Evolutionary conservation across 768 basidiomycete genomes (phyloP).

Genomic region (Agrocybe chaxingu): DNA sequence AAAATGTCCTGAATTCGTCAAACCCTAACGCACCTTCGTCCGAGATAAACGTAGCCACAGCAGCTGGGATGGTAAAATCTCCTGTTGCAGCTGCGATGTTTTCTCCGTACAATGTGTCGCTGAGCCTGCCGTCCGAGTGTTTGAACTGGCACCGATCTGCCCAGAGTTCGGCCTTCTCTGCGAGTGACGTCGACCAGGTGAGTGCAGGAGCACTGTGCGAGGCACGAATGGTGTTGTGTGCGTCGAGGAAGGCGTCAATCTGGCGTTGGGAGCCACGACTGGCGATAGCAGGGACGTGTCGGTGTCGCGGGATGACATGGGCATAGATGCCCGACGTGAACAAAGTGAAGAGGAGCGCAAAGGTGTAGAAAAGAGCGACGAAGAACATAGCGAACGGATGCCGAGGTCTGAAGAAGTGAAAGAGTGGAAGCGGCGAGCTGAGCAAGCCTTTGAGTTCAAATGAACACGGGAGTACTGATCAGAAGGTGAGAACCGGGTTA

Average conservation of each 20-base stretch:
- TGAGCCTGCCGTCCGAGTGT: conserved; percentile 44
- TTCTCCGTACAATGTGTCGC: conserved; percentile 44
- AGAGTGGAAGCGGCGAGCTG: conserved; percentile 34
- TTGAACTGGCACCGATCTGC: conserved; percentile 45
- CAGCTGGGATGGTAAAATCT: conserved; percentile 35
- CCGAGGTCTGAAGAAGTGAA: conserved; percentile 30
- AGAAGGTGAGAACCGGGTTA: conserved; percentile 8
- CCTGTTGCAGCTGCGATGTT: conserved; percentile 56
- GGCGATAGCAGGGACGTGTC: conserved; percentile 10
- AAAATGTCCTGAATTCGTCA: background rate
- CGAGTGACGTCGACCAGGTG: conserved; percentile 46
- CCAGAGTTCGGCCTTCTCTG: conserved; percentile 46
- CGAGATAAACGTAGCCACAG: conserved; percentile 44
- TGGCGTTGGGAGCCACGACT: conserved; percentile 21
- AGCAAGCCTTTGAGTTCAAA: conserved; percentile 20
- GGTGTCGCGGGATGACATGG: conserved; percentile 9
- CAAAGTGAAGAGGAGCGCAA: conserved; percentile 18
- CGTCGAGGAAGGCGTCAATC: conserved; percentile 34
- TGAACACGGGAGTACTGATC: conserved; percentile 10
- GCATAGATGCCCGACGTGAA: conserved; percentile 11
- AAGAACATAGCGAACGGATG: conserved; percentile 22
- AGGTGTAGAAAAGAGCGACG: conserved; percentile 22
- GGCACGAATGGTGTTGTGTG: conserved; percentile 48
- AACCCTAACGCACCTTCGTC: conserved; percentile 39
- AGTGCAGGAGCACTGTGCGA: conserved; percentile 39